A percentile compares a stretch with the other conserved stretches of the same genome.
phyloP scores from a whole-genome alignment of 805 yeast genomes.

The Saturnispora besseyi region DNA sequence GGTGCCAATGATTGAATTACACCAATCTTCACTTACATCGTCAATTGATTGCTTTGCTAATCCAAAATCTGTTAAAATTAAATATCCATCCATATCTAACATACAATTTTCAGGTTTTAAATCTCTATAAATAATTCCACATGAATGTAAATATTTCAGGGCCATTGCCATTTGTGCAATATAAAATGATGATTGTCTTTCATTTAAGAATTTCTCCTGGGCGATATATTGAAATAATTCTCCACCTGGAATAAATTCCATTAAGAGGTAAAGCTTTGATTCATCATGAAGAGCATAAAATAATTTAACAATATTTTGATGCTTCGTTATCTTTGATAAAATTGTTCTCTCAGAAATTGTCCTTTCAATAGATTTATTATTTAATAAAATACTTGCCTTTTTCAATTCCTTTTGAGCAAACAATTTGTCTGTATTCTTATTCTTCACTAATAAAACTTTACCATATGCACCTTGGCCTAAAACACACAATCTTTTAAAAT shows the following conservation, averaged over 20 bases:
- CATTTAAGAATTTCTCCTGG: slow-evolving; percentile 35
- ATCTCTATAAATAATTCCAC: slow-evolving; percentile 81
- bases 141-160: slow-evolving; percentile 57
- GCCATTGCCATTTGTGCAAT: slow-evolving; percentile 77
- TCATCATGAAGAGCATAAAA: slow-evolving; percentile 79
- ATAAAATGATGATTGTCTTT: slow-evolving; percentile 60
- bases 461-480: slow-evolving; percentile 86
- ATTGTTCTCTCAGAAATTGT: slow-evolving; percentile 72
- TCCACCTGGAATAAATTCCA: slow-evolving; percentile 88
- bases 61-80: slow-evolving; percentile 81
- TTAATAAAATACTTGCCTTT: slow-evolving; percentile 64
- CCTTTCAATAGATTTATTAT: slow-evolving; percentile 47
- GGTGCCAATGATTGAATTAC: slow-evolving; percentile 60
- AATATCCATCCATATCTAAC: slow-evolving; percentile 63
- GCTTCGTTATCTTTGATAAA: slow-evolving; percentile 50
- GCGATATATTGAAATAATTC: slow-evolving; percentile 64
- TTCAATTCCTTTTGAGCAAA: slow-evolving; percentile 81
- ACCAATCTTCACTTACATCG: slow-evolving; percentile 28
- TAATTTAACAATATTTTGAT: slow-evolving; percentile 74
- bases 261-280: slow-evolving; percentile 57
- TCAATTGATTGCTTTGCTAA: slow-evolving; percentile 41
- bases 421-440: slow-evolving; percentile 45
- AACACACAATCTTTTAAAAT: slow-evolving; percentile 63
- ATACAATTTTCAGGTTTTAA: slow-evolving; percentile 85
- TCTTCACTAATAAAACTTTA: slow-evolving; percentile 66